Conservation (phyloP, 2,329 filamentous ascomycete genomes). For the Aschersonia sp. region DNA sequence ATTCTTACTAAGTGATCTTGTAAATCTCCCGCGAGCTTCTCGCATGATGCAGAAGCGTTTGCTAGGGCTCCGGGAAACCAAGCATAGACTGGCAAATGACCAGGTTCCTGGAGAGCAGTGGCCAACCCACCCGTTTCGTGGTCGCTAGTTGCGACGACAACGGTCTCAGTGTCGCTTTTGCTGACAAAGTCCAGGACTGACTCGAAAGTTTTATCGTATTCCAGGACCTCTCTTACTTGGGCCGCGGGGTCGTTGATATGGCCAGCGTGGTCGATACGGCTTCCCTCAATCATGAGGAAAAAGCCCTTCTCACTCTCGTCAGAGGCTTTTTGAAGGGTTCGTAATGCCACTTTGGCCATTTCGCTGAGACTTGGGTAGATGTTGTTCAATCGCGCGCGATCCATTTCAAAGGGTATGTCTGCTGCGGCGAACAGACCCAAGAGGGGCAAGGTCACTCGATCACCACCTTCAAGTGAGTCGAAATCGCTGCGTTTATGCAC, state of each 20-base stretch:
- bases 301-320: constrained; percentile 78
- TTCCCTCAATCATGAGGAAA: constrained; percentile 97
- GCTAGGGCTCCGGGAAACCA: constrained; percentile 79
- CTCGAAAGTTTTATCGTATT: constrained; percentile 78
- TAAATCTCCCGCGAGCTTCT: constrained; percentile 53
- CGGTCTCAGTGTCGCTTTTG: constrained; percentile 54
- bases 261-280: constrained; percentile 88
- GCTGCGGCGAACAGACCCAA: constrained; percentile 70
- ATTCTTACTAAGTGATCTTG: constrained; percentile 36
- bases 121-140: constrained; percentile 90
- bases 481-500: constrained; percentile 59
- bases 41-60: constrained; percentile 60
- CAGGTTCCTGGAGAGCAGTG: constrained; percentile 52
- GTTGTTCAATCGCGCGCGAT: constrained; percentile 65
- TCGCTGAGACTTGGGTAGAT: constrained; percentile 80
- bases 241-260: constrained; percentile 73
- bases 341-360: constrained; percentile 75
- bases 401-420: constrained; percentile 88
- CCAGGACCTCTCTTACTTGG: constrained; percentile 84
- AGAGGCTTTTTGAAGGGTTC: constrained; percentile 67
- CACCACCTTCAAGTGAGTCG: constrained; percentile 54
- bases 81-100: constrained; percentile 40
- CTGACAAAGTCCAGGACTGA: constrained; percentile 76
- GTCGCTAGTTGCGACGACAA: constrained; percentile 83
- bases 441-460: constrained; percentile 59